phyloP scores from a whole-genome alignment of 768 basidiomycete species.

The Myochromella boudieri region DNA sequence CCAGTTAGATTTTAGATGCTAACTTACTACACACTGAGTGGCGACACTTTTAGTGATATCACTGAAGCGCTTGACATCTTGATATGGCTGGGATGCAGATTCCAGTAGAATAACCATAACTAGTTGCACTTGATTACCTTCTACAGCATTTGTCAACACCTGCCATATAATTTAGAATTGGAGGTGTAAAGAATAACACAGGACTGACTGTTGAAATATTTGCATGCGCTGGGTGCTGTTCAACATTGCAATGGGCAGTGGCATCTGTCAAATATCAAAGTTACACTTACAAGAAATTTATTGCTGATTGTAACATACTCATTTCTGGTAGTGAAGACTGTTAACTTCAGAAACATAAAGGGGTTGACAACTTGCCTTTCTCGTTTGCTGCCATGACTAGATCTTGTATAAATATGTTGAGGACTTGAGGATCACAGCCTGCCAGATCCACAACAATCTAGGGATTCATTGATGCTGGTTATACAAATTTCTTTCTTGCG shows the following conservation, averaged over 20 bases:
- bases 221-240: slow-evolving; percentile 3
- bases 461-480: slow-evolving; percentile 14
- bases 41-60: slow-evolving; percentile 53
- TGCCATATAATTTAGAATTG: background rate
- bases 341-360: background rate
- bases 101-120: slow-evolving; percentile 31
- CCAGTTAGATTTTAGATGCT: no score
- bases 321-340: slow-evolving; percentile 11
- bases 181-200: background rate
- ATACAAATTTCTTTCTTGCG: slow-evolving; percentile 23
- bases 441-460: slow-evolving; percentile 28
- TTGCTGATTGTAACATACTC: slow-evolving; percentile 9
- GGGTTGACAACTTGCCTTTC: slow-evolving; percentile 23
- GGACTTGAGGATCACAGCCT: slow-evolving; percentile 7
- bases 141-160: slow-evolving; percentile 11
- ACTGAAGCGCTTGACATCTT: slow-evolving; percentile 28
- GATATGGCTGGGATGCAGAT: slow-evolving; percentile 25
- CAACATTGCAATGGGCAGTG: slow-evolving; percentile 1
- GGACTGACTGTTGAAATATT: slow-evolving; percentile 7
- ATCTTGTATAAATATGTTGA: slow-evolving; percentile 22
- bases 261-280: slow-evolving; percentile 6
- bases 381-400: slow-evolving; percentile 20
- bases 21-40: slow-evolving; percentile 64
- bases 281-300: no score
- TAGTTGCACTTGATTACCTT: slow-evolving; percentile 13